These are phyloP conservation scores for Arabidopsis hybrid DNA, from an alignment of 441 rosid species.

Conservation along the genomic window DNA sequence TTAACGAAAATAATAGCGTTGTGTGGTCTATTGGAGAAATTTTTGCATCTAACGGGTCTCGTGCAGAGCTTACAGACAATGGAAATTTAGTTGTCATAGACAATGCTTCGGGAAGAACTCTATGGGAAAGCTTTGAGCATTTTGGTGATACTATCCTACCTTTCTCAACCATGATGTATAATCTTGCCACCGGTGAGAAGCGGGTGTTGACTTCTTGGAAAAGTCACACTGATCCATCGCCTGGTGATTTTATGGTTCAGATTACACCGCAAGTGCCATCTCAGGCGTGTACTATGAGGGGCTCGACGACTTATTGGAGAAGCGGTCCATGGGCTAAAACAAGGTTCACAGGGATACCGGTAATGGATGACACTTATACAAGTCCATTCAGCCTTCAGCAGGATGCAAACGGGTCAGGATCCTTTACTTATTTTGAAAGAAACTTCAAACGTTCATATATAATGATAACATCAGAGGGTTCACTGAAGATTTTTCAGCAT, in stretches of 20 bases:
- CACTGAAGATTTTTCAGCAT: neutral
- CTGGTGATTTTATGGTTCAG: neutral
- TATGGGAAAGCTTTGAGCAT: constrained; percentile 43
- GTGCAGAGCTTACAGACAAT: constrained; percentile 26
- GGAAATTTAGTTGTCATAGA: constrained; percentile 37
- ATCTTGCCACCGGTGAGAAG: constrained; percentile 17
- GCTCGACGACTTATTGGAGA: constrained; percentile 30
- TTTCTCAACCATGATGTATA: neutral
- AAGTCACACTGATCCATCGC: constrained; percentile 30
- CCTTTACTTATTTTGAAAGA: neutral
- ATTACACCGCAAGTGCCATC: constrained; percentile 36
- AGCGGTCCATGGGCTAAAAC: constrained; percentile 41
- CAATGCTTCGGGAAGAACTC: constrained; percentile 4
- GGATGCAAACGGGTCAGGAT: constrained; percentile 27
- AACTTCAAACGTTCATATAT: neutral
- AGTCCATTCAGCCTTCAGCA: constrained; percentile 28
- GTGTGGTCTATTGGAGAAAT: constrained; percentile 35
- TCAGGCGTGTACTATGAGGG: constrained; percentile 21
- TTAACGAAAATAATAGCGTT: neutral
- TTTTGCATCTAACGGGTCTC: constrained; percentile 1
- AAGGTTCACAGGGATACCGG: constrained; percentile 23
- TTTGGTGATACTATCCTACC: constrained; percentile 41
- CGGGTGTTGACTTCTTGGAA: constrained; percentile 31
- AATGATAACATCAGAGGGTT: neutral
- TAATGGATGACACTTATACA: neutral